These are phyloP conservation scores for Pittosporum tobira DNA, from an alignment of 129 eudicot genomes.

Conservation along the genomic window DNA sequence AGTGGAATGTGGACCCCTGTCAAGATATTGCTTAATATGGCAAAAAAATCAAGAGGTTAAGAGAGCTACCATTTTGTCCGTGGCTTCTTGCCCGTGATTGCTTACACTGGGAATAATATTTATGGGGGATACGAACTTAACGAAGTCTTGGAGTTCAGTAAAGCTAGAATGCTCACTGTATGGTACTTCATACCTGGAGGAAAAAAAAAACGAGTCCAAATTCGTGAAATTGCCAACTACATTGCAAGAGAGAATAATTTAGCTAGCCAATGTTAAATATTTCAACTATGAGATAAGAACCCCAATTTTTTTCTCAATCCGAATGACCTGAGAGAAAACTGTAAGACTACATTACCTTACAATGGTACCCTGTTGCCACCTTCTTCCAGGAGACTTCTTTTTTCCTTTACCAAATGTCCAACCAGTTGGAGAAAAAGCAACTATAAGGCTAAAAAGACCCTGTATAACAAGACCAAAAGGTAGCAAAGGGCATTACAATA, in stretches of 20 bases:
- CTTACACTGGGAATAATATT: slow-evolving; percentile 88
- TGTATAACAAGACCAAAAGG: slow-evolving; percentile 21
- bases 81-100: slow-evolving; percentile 57
- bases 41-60: slow-evolving; percentile 32
- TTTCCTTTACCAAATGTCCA: slow-evolving; percentile 96
- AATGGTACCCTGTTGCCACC: slow-evolving; percentile 93
- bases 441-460: slow-evolving; percentile 72
- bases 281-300: neutral
- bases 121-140: slow-evolving; percentile 69
- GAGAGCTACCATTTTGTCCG: slow-evolving; percentile 46
- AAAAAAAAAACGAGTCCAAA: neutral
- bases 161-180: slow-evolving; percentile 95
- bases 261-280: neutral
- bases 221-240: neutral
- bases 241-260: neutral
- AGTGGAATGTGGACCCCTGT: neutral
- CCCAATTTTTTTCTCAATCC: no score
- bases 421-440: slow-evolving; percentile 94
- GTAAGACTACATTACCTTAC: slow-evolving; percentile 57
- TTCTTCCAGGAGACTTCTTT: slow-evolving; percentile 80
- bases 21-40: neutral
- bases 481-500: neutral
- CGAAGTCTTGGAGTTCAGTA: slow-evolving; percentile 76
- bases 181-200: slow-evolving; percentile 88
- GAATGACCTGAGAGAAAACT: neutral